These are phyloP conservation scores for Musa balbisiana DNA, from an alignment of 202 grass and related monocot genomes.

Conservation along the genomic window DNA sequence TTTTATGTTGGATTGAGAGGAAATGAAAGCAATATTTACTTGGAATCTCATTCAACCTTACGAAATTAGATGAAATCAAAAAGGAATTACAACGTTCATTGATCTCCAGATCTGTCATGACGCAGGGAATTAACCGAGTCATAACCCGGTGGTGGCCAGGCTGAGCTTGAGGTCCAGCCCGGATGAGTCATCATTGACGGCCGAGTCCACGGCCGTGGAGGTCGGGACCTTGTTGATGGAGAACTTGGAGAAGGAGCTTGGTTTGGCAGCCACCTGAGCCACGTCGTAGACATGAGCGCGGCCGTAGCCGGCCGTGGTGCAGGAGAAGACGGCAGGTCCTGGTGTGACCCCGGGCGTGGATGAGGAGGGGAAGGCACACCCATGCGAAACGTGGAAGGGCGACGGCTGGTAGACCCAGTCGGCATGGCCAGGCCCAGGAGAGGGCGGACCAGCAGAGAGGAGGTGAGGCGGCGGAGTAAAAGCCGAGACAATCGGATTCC, in stretches of 20 bases:
- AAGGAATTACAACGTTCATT: background rate
- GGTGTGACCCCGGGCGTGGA: background rate
- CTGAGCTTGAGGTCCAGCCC: constrained; percentile 71
- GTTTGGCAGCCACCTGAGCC: background rate
- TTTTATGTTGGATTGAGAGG: too few species aligned
- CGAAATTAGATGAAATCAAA: too few species aligned
- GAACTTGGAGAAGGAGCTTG: constrained; percentile 4
- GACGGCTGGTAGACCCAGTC: constrained; percentile 39
- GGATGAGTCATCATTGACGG: constrained; percentile 26
- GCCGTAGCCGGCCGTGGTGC: background rate
- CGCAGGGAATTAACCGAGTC: background rate
- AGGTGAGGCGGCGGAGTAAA: constrained; percentile 18
- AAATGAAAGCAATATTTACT: too few species aligned
- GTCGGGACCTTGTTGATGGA: background rate
- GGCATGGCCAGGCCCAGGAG: constrained; percentile 8
- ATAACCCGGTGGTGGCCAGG: constrained; percentile 54
- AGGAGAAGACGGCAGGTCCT: background rate
- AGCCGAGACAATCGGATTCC: constrained; percentile 15
- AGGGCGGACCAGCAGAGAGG: background rate
- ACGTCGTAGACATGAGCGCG: background rate
- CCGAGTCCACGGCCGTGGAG: background rate
- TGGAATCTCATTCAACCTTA: too few species aligned
- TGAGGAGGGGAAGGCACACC: constrained; percentile 10
- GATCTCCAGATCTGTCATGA: background rate
- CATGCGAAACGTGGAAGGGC: constrained; percentile 14